phyloP scores from a whole-genome alignment of 2,329 filamentous ascomycete species.

The Neonectria magnoliae region DNA sequence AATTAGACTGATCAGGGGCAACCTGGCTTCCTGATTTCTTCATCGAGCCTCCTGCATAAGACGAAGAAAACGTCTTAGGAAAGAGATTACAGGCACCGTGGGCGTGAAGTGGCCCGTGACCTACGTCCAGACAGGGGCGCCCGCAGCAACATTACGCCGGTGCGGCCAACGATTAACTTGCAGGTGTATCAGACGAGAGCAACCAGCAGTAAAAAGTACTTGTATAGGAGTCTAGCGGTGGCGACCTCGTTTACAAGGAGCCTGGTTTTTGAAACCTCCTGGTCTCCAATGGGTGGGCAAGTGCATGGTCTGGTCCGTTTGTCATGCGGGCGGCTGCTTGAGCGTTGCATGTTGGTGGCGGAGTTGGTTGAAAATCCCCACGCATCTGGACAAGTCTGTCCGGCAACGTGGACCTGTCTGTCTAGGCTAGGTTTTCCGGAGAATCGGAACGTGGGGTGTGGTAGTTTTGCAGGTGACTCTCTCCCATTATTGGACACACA shows the following conservation, averaged over 20 bases:
- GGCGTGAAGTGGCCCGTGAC: not conserved
- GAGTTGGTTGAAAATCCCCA: too few relatives aligned
- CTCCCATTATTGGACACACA: not conserved
- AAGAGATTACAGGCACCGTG: not conserved
- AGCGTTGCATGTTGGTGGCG: too few relatives aligned
- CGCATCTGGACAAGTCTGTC: too few relatives aligned
- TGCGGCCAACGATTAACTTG: too few relatives aligned
- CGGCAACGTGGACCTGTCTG: too few relatives aligned
- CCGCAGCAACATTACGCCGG: too few relatives aligned
- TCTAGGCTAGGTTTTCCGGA: not conserved
- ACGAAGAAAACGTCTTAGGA: not conserved
- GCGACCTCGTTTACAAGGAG: not conserved
- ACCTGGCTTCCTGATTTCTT: not conserved
- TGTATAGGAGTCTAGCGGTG: too few relatives aligned
- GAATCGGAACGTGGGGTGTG: not conserved
- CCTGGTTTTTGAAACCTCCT: not conserved
- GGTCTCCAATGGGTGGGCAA: not conserved
- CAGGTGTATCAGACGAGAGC: too few relatives aligned
- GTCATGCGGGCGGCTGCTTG: too few relatives aligned
- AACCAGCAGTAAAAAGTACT: too few relatives aligned
- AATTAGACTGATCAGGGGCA: not conserved
- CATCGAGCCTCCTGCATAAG: not conserved
- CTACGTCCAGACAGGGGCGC: not conserved
- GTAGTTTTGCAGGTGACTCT: not conserved
- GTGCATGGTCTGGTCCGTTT: too few relatives aligned